Percentiles rank a stretch among this genome's conserved stretches.
These are phyloP conservation scores for Boletus coccyginus DNA, from an alignment of 768 basidiomycete species.

Conservation along the genomic window DNA sequence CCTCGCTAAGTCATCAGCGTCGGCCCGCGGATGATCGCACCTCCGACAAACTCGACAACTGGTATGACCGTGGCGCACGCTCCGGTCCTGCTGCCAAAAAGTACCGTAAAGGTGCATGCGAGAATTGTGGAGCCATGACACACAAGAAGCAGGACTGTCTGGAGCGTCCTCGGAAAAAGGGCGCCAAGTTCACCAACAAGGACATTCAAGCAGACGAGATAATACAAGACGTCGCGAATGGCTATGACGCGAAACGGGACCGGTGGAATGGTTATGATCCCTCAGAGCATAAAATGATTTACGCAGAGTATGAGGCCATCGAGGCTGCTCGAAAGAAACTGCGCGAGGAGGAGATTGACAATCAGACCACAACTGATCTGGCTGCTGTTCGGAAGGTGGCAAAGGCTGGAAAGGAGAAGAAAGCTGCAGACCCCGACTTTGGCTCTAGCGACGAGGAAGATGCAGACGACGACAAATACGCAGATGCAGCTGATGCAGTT, in stretches of 20 bases:
- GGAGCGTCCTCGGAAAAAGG: constrained; percentile 94
- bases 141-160: constrained; percentile 91
- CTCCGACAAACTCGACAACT: constrained; percentile 71
- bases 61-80: constrained; percentile 87
- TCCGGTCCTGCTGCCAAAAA: constrained; percentile 93
- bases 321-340: constrained; percentile 88
- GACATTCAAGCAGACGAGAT: constrained; percentile 92
- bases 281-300: constrained; percentile 77
- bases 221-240: constrained; percentile 70
- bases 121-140: constrained; percentile 97
- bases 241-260: constrained; percentile 94
- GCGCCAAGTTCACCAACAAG: constrained; percentile 88
- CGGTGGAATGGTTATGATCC: constrained; percentile 99
- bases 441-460: constrained; percentile 96
- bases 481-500: constrained; percentile 95
- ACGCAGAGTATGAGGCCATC: constrained; percentile 92
- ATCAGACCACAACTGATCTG: constrained; percentile 89
- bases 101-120: constrained; percentile 96
- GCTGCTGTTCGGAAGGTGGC: constrained; percentile 93
- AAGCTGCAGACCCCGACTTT: constrained; percentile 83
- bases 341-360: constrained; percentile 97
- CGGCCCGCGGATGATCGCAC: constrained; percentile 60
- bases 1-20: constrained; percentile 93
- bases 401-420: constrained; percentile 75
- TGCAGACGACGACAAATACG: constrained; percentile 97